A percentile compares a stretch with the other conserved stretches of the same genome.
phyloP scores from a whole-genome alignment of 2,329 filamentous ascomycete species.

The Colletotrichum acutatum region DNA sequence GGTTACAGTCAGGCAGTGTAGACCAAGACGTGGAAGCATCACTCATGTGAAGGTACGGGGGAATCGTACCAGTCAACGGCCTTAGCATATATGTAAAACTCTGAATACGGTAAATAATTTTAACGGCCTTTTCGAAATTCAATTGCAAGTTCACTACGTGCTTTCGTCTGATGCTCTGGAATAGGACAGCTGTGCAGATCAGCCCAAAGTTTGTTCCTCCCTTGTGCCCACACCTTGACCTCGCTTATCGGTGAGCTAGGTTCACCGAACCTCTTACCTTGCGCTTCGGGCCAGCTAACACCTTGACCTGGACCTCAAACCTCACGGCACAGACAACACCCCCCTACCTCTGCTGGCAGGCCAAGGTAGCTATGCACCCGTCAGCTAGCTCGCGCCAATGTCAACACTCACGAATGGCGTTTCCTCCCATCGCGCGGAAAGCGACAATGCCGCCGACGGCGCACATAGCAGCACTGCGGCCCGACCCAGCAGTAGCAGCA shows the following conservation, averaged over 20 bases:
- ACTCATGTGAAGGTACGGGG: constrained; percentile 11
- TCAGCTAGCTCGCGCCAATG: constrained; percentile 56
- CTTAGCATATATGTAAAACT: constrained; percentile 24
- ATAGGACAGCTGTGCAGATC: constrained; percentile 15
- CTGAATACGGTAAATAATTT: constrained; percentile 31
- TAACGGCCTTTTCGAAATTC: constrained; percentile 19
- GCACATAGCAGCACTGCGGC: constrained; percentile 25
- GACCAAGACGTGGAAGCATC: constrained; percentile 32
- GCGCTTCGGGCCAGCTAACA: constrained; percentile 36
- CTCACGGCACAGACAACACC: constrained; percentile 32
- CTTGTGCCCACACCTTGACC: constrained; percentile 29
- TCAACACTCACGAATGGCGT: constrained; percentile 59
- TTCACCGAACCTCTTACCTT: constrained; percentile 32
- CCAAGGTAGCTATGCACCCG: constrained; percentile 55
- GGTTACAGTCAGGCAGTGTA: constrained; percentile 76
- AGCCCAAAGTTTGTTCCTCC: constrained; percentile 23
- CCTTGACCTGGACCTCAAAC: constrained; percentile 27
- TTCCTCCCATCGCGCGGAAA: constrained; percentile 45
- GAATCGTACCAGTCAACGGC: constrained; percentile 19
- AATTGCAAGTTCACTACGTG: not conserved
- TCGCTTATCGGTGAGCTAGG: constrained; percentile 34
- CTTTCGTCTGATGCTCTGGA: constrained; percentile 1
- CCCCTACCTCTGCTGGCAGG: constrained; percentile 36
- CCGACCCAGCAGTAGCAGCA: constrained; percentile 26
- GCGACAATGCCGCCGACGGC: constrained; percentile 42